These are phyloP conservation scores for Penstemon newberryi DNA, from an alignment of 257 asterid species.

Conservation along the genomic window DNA sequence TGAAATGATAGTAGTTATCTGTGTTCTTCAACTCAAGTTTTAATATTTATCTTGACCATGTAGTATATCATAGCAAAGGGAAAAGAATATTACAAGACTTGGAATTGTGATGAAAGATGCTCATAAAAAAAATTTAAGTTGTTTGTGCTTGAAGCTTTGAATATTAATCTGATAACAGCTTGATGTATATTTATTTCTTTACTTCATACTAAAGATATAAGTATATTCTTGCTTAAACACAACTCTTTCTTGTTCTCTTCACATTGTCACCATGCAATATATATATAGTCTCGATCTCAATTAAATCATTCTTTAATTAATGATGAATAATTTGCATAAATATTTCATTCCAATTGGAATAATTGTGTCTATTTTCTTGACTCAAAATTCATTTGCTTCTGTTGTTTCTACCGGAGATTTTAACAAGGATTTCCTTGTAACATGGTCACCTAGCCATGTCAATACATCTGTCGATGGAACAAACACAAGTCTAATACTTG, in stretches of 20 bases:
- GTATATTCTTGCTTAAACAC: conserved; percentile 71
- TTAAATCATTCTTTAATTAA: conserved; percentile 12
- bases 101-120: conserved; percentile 26
- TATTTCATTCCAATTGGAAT: conserved; percentile 21
- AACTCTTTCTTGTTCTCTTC: conserved; percentile 46
- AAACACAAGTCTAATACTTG: conserved; percentile 59
- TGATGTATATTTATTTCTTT: conserved; percentile 48
- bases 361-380: conserved; percentile 14
- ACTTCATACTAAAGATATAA: conserved; percentile 73
- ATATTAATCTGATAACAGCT: conserved; percentile 38
- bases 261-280: conserved; percentile 43
- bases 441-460: conserved; percentile 81
- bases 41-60: not conserved
- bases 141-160: not conserved
- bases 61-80: conserved; percentile 6
- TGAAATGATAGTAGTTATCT: not conserved
- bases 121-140: not conserved
- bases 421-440: conserved; percentile 72
- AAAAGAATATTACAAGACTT: conserved; percentile 38
- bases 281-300: not conserved
- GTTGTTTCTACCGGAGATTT: conserved; percentile 81
- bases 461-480: conserved; percentile 72
- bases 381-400: conserved; percentile 45
- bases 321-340: conserved; percentile 29
- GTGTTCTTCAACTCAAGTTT: no score